Conservation (phyloP, 176 grass and related monocot genomes). For the Avena eriantha region DNA sequence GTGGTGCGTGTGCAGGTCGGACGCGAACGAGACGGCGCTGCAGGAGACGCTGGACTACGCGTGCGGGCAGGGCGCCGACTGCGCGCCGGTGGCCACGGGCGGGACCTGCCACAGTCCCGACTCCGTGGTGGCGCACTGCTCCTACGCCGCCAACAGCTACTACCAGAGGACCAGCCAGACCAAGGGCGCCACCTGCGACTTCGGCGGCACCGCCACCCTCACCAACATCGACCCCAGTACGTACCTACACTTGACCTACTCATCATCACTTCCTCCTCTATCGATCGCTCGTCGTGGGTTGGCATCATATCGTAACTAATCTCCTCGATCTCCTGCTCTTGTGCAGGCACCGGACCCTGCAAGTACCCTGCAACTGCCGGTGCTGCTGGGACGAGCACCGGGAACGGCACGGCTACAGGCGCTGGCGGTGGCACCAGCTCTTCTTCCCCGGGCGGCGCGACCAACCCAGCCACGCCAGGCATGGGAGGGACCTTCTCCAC, state of each 20-base stretch:
- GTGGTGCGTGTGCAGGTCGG: conserved; percentile 64
- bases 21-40: conserved; percentile 44
- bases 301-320: no score
- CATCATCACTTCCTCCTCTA: neutral
- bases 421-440: neutral
- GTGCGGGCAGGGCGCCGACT: conserved; percentile 74
- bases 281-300: neutral
- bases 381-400: conserved; percentile 43
- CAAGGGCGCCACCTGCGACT: conserved; percentile 86
- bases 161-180: conserved; percentile 63
- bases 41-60: conserved; percentile 69
- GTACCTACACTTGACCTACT: neutral
- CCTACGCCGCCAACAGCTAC: conserved; percentile 82
- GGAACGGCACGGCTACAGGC: conserved; percentile 6
- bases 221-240: conserved; percentile 63
- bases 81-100: conserved; percentile 46
- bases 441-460: conserved; percentile 28
- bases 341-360: conserved; percentile 51
- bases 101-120: conserved; percentile 60
- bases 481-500: conserved; percentile 51
- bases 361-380: conserved; percentile 63
- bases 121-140: conserved; percentile 59
- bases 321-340: no score
- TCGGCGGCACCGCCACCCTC: conserved; percentile 74
- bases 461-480: conserved; percentile 31